Base-by-base conservation (phyloP, 768 basidiomycete genomes). In the Suillus subluteus region DNA sequence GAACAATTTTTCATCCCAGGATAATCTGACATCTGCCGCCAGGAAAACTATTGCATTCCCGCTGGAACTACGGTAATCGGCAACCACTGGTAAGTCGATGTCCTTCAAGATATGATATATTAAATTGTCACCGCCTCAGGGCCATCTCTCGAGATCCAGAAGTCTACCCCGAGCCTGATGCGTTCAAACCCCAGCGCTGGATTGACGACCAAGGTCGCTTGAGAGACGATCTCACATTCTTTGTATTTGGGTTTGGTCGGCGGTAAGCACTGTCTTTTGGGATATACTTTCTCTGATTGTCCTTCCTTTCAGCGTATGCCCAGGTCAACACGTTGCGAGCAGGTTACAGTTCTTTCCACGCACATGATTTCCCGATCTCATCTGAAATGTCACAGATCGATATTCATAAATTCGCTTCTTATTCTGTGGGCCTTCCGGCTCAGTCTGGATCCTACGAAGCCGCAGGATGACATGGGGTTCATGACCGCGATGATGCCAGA, bases 171-270 rank as follows among this genome's bases (percentile, higher is more conserved):
- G 63, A 64, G 23, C 63, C 63, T 23, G 63, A 64, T 35, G 40
- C 8, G 9, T 64, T 88, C 73, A 74, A 84, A 43, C 48, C 48
- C 6, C 48, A 26, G 48, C 48, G 48, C 50, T 52, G 50, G 50
- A 26, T 52, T 16, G 7, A 87, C 87, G 0, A 81, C 6, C 78
- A 85, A 0, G 84, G 84, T 0, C 78, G 72, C 37, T 66, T 88
- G 9, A 76, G 79, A 30, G 82, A 81, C 16, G 86, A 87, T 43
- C 67, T 87, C 12, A 83, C 81, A 68, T 76, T 81, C 0, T 87
- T 81, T 68, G 75, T 83, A 6, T 89, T 87, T 62, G 87, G 87
- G 0, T 87, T 86, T 69, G 87, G 86, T 23, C 73, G 86, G 50
- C 50, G 50, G 50, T 26, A 26, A 52, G 50, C 13, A 15, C 23